These are phyloP conservation scores for Populus pruinosa DNA, from an alignment of 345 rosid species.

Conservation along the genomic window DNA sequence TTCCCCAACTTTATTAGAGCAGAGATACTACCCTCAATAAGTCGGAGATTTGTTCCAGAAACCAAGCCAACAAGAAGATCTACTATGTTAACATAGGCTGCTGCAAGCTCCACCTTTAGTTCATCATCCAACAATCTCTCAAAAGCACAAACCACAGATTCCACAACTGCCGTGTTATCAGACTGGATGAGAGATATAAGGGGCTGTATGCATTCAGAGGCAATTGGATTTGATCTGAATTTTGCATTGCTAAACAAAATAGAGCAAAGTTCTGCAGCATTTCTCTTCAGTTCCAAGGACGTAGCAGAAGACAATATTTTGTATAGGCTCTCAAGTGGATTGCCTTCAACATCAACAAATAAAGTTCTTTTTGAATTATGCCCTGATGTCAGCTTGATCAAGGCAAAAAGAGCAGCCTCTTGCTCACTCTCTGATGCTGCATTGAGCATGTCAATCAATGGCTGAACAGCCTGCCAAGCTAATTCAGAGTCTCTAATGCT, in stretches of 20 bases:
- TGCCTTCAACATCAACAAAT: slow-evolving; percentile 57
- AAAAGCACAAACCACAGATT: slow-evolving; percentile 69
- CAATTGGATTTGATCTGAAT: slow-evolving; percentile 49
- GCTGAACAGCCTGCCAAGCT: slow-evolving; percentile 78
- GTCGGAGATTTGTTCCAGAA: slow-evolving; percentile 54
- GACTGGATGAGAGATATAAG: slow-evolving; percentile 64
- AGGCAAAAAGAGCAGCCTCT: slow-evolving; percentile 67
- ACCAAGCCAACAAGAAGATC: slow-evolving; percentile 68
- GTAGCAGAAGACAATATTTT: slow-evolving; percentile 61
- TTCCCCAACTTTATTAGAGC: slow-evolving; percentile 82
- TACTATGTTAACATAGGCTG: slow-evolving; percentile 41
- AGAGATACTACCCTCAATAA: slow-evolving; percentile 68
- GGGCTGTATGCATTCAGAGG: slow-evolving; percentile 59
- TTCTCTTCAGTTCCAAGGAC: slow-evolving; percentile 62
- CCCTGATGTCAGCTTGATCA: slow-evolving; percentile 66
- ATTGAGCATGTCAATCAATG: slow-evolving; percentile 76
- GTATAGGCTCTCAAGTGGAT: slow-evolving; percentile 53
- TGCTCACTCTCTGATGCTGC: slow-evolving; percentile 72
- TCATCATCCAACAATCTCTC: slow-evolving; percentile 72
- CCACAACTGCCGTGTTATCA: slow-evolving; percentile 40
- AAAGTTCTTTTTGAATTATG: slow-evolving; percentile 43
- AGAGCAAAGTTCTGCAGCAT: slow-evolving; percentile 71
- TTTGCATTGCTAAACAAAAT: slow-evolving; percentile 54
- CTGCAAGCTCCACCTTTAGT: slow-evolving; percentile 61
- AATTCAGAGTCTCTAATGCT: slow-evolving; percentile 62